Percentiles rank a stretch among this genome's conserved stretches.
Evolutionary conservation across 2,329 filamentous ascomycete genomes (phyloP).

Genomic region (Venturia effusa): DNA sequence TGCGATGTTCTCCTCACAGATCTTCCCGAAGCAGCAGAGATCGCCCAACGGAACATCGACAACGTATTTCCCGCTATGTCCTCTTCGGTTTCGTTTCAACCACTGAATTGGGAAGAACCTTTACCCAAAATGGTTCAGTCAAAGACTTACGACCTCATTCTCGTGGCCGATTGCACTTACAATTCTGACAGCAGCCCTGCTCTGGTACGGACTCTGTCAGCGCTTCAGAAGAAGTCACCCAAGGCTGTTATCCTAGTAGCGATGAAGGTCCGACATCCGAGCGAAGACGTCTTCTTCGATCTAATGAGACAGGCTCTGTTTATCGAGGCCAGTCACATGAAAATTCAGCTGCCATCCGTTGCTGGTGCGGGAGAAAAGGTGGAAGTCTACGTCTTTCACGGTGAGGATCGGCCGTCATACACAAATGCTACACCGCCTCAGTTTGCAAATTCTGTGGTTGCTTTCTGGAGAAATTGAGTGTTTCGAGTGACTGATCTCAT

Average conservation of each 20-base stretch:
- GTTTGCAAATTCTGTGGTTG: background rate
- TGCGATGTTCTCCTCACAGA: slow-evolving; percentile 53
- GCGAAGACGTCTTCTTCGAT: slow-evolving; percentile 55
- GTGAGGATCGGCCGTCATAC: slow-evolving; percentile 4
- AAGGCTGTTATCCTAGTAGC: slow-evolving; percentile 45
- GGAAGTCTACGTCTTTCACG: slow-evolving; percentile 8
- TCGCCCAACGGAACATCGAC: slow-evolving; percentile 46
- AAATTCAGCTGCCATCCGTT: slow-evolving; percentile 1
- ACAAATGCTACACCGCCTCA: background rate
- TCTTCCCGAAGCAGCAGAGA: slow-evolving; percentile 51
- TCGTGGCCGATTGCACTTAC: slow-evolving; percentile 65
- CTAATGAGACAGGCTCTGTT: slow-evolving; percentile 30
- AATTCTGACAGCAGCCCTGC: slow-evolving; percentile 56
- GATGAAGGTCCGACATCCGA: slow-evolving; percentile 57
- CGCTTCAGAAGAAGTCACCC: slow-evolving; percentile 38
- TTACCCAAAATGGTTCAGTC: slow-evolving; percentile 29
- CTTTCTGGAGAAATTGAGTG: background rate
- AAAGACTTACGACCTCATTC: slow-evolving; percentile 45
- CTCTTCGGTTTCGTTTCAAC: slow-evolving; percentile 35
- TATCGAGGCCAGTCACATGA: background rate
- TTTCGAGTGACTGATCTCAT: too few species aligned
- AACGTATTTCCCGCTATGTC: slow-evolving; percentile 30
- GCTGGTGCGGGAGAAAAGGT: background rate
- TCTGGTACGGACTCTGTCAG: slow-evolving; percentile 46
- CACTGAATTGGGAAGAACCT: slow-evolving; percentile 53